Conservation (phyloP, 23 red algal genomes). For the Rhodosorus marinus region DNA sequence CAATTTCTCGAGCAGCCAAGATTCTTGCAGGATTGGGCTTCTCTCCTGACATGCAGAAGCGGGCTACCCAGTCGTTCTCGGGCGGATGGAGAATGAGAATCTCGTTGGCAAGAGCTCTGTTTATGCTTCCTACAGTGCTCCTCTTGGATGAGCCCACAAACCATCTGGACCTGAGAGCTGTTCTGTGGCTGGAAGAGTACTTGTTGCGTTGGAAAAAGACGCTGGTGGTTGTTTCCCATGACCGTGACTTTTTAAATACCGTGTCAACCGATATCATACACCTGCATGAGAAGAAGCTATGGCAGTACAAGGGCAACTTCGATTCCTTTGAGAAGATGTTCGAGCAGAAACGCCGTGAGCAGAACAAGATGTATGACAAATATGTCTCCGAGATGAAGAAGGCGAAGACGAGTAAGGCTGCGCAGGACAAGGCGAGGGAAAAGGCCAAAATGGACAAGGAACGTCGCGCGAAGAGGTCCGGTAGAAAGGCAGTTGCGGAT, state of each 20-base stretch:
- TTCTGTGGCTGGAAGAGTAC: slow-evolving; percentile 47
- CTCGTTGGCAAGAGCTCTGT: slow-evolving; percentile 70
- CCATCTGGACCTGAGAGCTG: slow-evolving; percentile 11
- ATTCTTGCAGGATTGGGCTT: slow-evolving; percentile 86
- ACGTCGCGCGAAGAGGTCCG: background rate
- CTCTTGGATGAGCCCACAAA: slow-evolving; percentile 95
- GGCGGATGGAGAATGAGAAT: slow-evolving; percentile 98
- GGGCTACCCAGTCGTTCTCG: slow-evolving; percentile 31
- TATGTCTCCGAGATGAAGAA: background rate
- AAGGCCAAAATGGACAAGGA: slow-evolving; percentile 1
- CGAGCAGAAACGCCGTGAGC: background rate
- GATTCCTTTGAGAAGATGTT: slow-evolving; percentile 10
- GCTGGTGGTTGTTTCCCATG: slow-evolving; percentile 82
- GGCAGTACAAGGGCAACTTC: slow-evolving; percentile 85
- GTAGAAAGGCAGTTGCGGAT: background rate
- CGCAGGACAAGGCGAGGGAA: background rate
- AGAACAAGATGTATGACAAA: background rate
- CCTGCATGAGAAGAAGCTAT: slow-evolving; percentile 67
- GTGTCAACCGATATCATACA: slow-evolving; percentile 85
- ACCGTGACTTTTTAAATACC: slow-evolving; percentile 71
- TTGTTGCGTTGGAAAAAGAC: slow-evolving; percentile 55
- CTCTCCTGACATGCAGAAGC: slow-evolving; percentile 28
- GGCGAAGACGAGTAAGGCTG: background rate
- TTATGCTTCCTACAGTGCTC: slow-evolving; percentile 77
- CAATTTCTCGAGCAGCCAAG: slow-evolving; percentile 64